Conservation (phyloP, 2,329 filamentous ascomycete genomes). For the Alternaria angustiovoidea region DNA sequence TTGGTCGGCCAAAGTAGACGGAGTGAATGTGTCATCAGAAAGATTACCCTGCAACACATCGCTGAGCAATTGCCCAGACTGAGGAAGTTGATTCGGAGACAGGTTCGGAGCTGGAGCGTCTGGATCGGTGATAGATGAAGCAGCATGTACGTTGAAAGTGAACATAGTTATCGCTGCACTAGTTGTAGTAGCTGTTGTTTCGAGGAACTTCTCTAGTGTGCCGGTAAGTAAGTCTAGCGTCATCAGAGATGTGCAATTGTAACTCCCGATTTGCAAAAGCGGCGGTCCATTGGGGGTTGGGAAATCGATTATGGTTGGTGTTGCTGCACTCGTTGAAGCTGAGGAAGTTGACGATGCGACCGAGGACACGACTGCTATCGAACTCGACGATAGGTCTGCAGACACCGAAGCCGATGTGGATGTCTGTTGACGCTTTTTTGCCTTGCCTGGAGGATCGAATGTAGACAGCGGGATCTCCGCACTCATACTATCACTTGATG, state of each 20-base stretch:
- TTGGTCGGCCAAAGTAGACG: slow-evolving; percentile 58
- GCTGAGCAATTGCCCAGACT: slow-evolving; percentile 55
- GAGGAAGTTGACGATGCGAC: slow-evolving; percentile 7
- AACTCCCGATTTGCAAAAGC: slow-evolving; percentile 60
- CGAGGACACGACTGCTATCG: slow-evolving; percentile 2
- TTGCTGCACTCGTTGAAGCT: slow-evolving; percentile 21
- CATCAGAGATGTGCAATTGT: slow-evolving; percentile 61
- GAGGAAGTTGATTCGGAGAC: slow-evolving; percentile 56
- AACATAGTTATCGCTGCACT: slow-evolving; percentile 63
- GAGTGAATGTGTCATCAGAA: slow-evolving; percentile 63
- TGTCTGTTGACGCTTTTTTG: slow-evolving; percentile 23
- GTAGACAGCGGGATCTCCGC: slow-evolving; percentile 30
- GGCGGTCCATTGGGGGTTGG: slow-evolving; percentile 35
- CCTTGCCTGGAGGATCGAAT: slow-evolving; percentile 5
- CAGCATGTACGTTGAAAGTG: slow-evolving; percentile 67
- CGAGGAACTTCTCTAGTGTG: slow-evolving; percentile 63
- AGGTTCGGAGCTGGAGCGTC: slow-evolving; percentile 53
- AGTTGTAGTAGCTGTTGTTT: slow-evolving; percentile 62
- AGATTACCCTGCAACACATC: slow-evolving; percentile 59
- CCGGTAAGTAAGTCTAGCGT: slow-evolving; percentile 60
- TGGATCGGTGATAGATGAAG: slow-evolving; percentile 50
- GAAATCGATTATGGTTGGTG: slow-evolving; percentile 26
- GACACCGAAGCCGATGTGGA: slow-evolving; percentile 3
- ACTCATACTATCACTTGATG: slow-evolving; percentile 26
- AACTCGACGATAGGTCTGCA: slow-evolving; percentile 2